Evolutionary conservation across 345 rosid genomes (phyloP), one percentile per base, ranked within the genome.

Genomic region (Eutrema yunnanense): DNA sequence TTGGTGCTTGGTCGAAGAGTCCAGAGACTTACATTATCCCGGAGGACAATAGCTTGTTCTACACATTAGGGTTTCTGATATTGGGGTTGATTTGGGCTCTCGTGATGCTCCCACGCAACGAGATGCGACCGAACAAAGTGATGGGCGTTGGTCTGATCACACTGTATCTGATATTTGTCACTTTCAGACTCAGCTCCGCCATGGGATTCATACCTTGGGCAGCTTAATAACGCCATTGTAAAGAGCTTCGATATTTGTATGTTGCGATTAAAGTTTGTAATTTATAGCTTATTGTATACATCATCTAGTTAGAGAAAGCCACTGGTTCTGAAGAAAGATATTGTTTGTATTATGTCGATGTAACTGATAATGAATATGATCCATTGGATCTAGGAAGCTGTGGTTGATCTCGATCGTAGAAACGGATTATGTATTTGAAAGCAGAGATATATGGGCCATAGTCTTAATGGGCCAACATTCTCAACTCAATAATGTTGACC

Each of bases 1-100:
- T 89, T 3, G 92, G 92, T 33, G 92, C 97, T 63, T 90, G 92
- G 88, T 81, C 92, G 5, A 81, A 78, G 69, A 81, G 86, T 29
- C 90, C 93, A 27, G 79, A 69, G 52, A 53, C 85, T 4, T 90
- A 84, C 60, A 4, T 60, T 59, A 80, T 93, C 67, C 98, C 96
- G 2, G 33, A 76, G 46, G 94, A 90, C 49, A 69, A 59, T 29
- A 85, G 88, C 81, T 79, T 90, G 84, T 84, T 85, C 53, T 85
- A 66, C 81, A 88, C 97, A 2, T 74, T 88, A 81, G 96, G 89
- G 50, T 90, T 93, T 81, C 86, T 93, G 1, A 75, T 87, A 49
- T 37, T 72, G 1, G 97, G 89, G 12, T 85, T 93, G 44, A 8
- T 86, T 27, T 93, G 90, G 89, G 78, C 98, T 16, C 89, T 90